Base-by-base conservation (phyloP, 805 yeast species). In the Tetrapisispora pingtungensis region DNA sequence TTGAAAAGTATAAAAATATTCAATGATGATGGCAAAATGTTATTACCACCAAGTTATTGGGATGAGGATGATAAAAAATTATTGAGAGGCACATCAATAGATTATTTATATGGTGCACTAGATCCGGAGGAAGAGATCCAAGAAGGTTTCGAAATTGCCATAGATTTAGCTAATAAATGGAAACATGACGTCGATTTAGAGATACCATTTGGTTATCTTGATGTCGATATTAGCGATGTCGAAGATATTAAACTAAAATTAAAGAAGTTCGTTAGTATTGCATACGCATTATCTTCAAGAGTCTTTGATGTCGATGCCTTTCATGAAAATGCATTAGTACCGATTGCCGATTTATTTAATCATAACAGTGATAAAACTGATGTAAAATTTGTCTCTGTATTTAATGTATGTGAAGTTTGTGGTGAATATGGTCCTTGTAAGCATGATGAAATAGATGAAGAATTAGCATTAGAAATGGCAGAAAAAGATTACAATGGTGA, bases 261-360 rank as follows among this genome's bases (percentile, higher is more conserved):
- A 44, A 52, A 59, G 8, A 58, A 59, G 15, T 84, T 85, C 50
- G 78, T 84, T 2, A 72, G 77, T 7, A 69, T 71, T 2, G 77
- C 77, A 6, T 75, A 73, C 54, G 74, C 81, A 0, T 71, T 86
- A 14, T 78, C 89, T 0, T 77, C 93, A 1, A 71, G 96, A 48
- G 88, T 89, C 1, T 89, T 90, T 59, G 80, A 78, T 34, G 76
- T 89, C 26, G 97, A 90, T 61, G 70, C 71, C 41, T 88, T 62
- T 57, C 86, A 82, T 53, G 84, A 79, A 28, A 69, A 81, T 27
- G 86, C 84, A 0, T 66, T 90, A 41, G 95, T 89, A 20, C 96
- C 97, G 0, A 85, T 88, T 14, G 97, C 96, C 0, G 96, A 89
- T 63, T 66, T 90, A 31, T 86, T 88, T 65, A 89, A 89, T 52